Base-by-base conservation (phyloP, 345 rosid species). In the Gossypium thurberi region DNA sequence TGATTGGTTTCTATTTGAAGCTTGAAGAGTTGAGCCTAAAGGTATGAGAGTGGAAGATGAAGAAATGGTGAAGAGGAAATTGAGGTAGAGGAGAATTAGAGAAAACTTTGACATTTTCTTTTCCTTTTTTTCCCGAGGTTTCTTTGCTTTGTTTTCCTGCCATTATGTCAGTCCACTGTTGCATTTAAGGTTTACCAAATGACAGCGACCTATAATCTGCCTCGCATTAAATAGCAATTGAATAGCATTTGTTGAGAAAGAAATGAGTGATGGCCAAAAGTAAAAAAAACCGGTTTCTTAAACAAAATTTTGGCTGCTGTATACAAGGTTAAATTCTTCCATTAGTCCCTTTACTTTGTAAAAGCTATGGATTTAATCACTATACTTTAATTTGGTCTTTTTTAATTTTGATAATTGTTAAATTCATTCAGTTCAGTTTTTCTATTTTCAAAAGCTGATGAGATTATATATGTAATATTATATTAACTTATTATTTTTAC, bases 1-100 rank as follows among this genome's bases (percentile, higher is more conserved):
- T 1, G 65, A 33, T 33, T 61, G 44, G n/a, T 33, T 33, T 15
- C 77, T 75, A 18, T 60, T 74, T 28, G 91, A 81, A 52, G 92
- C 85, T 21, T 28, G 73, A 17, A 89, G 84, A 37, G 83, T 73
- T 0, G 88, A 80, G 68, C 87, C 91, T 0, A 79, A 82, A 43
- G 75, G 78, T 10, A 85, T 79, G 6, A 73, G 47, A 2, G 66
- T 43, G 1, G 69, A 51, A 1, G 81, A 81, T 26, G 50, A n/a
- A 73, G 75, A 71, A 44, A 50, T 13, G 40, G 40, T 18, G 23
- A 2, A 37, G 70, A 28, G 74, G 79, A 10, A 71, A 20, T 4
- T 53, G 72, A 28, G 79, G 67, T 8, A 57, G 50, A 0, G 60
- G 40, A 0, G 66, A 74, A 9, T 3, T 33, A 65, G 37, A 15